A percentile compares a stretch with the other conserved stretches of the same genome.
phyloP scores from a whole-genome alignment of 2,329 filamentous ascomycete genomes.

The Akanthomyces uredinophilus region DNA sequence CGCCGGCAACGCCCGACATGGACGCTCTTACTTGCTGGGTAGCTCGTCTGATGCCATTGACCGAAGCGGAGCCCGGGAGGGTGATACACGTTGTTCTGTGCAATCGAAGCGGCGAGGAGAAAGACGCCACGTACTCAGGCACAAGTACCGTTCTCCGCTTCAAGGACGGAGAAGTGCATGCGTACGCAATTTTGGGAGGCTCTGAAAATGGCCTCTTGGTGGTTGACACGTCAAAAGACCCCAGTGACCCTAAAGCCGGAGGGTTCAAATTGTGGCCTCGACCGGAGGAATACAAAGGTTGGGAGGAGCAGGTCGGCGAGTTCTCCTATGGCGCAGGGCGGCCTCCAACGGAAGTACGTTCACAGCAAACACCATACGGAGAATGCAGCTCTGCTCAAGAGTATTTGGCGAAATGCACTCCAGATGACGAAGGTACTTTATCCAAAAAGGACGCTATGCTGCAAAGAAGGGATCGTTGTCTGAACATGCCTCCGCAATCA shows the following conservation, averaged over 20 bases:
- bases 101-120: conserved; percentile 66
- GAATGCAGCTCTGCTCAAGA: not conserved
- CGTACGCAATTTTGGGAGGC: conserved; percentile 68
- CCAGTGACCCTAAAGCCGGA: conserved; percentile 21
- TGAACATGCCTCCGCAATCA: too few relatives aligned
- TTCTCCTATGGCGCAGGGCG: not conserved
- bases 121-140: conserved; percentile 63
- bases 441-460: not conserved
- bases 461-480: not conserved
- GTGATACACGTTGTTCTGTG: conserved; percentile 66
- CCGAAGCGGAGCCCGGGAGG: conserved; percentile 35
- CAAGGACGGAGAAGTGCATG: conserved; percentile 56
- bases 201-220: conserved; percentile 63
- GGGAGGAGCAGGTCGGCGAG: not conserved
- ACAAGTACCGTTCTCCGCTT: conserved; percentile 68
- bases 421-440: not conserved
- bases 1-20: conserved; percentile 59
- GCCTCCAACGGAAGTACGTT: not conserved
- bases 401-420: too few relatives aligned
- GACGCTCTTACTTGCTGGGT: conserved; percentile 74
- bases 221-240: conserved; percentile 52
- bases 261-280: conserved; percentile 34
- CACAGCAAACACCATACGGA: not conserved
- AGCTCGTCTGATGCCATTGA: conserved; percentile 53
- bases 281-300: fast-evolving